Base-by-base conservation (phyloP, 2,329 filamentous ascomycete species). In the Xylariaceae sp. region DNA sequence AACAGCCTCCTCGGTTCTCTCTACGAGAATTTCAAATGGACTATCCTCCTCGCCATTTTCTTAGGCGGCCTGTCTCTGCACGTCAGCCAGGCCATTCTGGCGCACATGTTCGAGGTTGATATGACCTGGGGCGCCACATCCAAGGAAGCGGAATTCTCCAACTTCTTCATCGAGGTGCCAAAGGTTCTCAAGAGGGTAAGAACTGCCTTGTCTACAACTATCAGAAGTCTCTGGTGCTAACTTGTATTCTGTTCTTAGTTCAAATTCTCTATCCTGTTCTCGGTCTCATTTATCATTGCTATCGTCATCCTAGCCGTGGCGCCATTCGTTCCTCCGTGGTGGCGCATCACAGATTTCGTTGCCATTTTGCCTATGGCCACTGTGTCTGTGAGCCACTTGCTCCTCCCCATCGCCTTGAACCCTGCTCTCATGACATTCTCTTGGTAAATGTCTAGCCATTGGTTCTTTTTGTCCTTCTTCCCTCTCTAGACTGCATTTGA, bases 81-180 rank as follows among this genome's bases (percentile, higher is more conserved):
- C 68, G 79, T 95, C 39, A 87, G 81, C 22, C 85, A 91, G 64
- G 88, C 88, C 1, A 72, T 95, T 25, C 68, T 93, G 37, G 77
- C 82, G 4, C 89, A 94, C 71, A 88, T 93, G 79, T 87, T 93
- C 63, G 82, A 87, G 68, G 82, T 92, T 61, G 78, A 93, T 67
- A 92, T 93, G 84, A 80, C 79, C 3, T 93, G 88, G 88, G 88
- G 88, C 40, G 82, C 88, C 1, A 94, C 89, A 0, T 79, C 83
- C 33, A 94, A 94, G 69, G 89, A 95, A 69, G 80, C 80, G 40
- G 85, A 89, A 58, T 83, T 85, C 60, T 84, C 85, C 21, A 86
- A 88, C 66, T 94, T 94, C 68, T 92, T 91, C 68, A 85, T 88
- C 49, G 88, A 93, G 63, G 79, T 91, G 16, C 85, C 85, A 25